Conservation (phyloP, 495 filamentous ascomycete species). For the Chaetomium tenue region DNA sequence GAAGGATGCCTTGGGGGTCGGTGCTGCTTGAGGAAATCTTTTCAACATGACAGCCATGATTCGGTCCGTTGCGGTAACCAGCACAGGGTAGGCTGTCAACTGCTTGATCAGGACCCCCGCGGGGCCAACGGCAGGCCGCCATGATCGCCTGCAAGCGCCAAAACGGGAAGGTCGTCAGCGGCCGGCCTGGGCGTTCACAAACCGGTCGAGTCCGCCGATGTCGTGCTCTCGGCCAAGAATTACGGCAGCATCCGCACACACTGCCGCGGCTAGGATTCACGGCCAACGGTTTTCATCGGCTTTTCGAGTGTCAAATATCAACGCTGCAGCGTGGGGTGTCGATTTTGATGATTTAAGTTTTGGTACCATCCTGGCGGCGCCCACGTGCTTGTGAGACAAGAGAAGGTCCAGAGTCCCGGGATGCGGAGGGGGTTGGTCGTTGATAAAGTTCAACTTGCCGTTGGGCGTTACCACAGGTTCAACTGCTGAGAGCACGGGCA, state of each 20-base stretch:
- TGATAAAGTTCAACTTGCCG: too few relatives aligned
- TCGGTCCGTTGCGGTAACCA: background rate
- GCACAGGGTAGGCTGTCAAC: background rate
- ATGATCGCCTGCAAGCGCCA: background rate
- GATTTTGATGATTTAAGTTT: too few relatives aligned
- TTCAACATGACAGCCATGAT: background rate
- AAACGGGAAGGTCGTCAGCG: slow-evolving; percentile 27
- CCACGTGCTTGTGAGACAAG: too few relatives aligned
- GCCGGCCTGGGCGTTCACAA: slow-evolving; percentile 10
- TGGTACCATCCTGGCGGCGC: too few relatives aligned
- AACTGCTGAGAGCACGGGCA: too few relatives aligned
- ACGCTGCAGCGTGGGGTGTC: too few relatives aligned
- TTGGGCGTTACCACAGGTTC: too few relatives aligned
- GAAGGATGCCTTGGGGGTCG: background rate
- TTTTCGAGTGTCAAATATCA: background rate
- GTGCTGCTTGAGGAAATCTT: background rate
- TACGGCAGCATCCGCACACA: slow-evolving; percentile 26
- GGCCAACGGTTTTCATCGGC: background rate
- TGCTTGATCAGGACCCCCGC: background rate
- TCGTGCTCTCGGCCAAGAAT: slow-evolving; percentile 40
- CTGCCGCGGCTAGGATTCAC: too few relatives aligned
- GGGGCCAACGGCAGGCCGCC: slow-evolving; percentile 10
- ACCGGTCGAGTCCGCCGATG: slow-evolving; percentile 30
- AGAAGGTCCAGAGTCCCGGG: too few relatives aligned
- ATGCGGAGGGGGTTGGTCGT: too few relatives aligned